Conservation (phyloP, 1,284 basidiomycete genomes). For the Lignosus rhinocerotis region DNA sequence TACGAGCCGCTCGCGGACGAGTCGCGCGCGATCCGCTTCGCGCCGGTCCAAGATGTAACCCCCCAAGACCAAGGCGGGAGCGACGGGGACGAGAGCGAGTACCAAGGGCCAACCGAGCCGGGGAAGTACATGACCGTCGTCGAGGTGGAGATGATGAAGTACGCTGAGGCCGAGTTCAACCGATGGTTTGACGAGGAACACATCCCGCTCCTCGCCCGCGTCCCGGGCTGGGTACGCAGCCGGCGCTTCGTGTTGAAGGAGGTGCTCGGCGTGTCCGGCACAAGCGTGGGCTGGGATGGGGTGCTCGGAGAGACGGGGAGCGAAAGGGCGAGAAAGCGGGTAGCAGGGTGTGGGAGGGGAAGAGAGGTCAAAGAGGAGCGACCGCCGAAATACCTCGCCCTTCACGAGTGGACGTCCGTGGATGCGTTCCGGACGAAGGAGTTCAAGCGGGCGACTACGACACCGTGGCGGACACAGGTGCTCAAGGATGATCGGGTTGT, state of each 20-base stretch:
- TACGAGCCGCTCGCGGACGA: slow-evolving; percentile 36
- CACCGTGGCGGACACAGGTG: slow-evolving; percentile 33
- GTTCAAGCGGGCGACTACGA: slow-evolving; percentile 30
- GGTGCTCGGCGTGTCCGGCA: neutral
- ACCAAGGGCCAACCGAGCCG: slow-evolving; percentile 7
- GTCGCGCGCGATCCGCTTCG: neutral
- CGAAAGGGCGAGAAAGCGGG: neutral
- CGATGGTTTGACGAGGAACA: slow-evolving; percentile 41
- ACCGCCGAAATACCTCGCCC: slow-evolving; percentile 34
- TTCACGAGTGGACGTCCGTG: slow-evolving; percentile 35
- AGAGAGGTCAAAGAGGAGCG: slow-evolving; percentile 4
- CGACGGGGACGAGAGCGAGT: neutral
- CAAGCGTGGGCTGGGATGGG: neutral
- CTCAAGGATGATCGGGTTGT: slow-evolving; percentile 11
- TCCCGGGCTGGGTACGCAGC: slow-evolving; percentile 38
- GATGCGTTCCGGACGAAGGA: slow-evolving; percentile 27
- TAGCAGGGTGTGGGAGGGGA: neutral
- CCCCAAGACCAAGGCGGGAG: neutral
- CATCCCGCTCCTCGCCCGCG: slow-evolving; percentile 33
- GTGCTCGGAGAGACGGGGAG: neutral
- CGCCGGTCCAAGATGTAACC: no score
- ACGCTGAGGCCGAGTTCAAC: slow-evolving; percentile 42
- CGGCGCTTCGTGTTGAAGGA: slow-evolving; percentile 36
- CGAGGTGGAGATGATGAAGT: slow-evolving; percentile 33
- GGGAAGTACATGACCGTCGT: slow-evolving; percentile 35